A percentile compares a stretch with the other conserved stretches of the same genome.
Conservation (phyloP, 2,329 filamentous ascomycete genomes). For the Fusarium sp. region DNA sequence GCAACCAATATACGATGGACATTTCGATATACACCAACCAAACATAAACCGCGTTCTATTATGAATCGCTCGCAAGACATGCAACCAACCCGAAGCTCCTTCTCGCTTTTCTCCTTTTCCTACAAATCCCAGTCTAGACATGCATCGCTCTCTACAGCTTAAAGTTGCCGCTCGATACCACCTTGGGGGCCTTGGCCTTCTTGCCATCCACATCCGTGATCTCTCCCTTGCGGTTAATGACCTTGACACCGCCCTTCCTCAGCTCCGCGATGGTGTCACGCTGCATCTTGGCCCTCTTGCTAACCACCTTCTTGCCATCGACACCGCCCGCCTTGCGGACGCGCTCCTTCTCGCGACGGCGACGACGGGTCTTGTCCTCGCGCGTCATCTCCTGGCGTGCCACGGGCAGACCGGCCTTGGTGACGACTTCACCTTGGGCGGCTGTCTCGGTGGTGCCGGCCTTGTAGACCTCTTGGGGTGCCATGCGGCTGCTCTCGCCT, state of each 20-base stretch:
- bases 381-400: slow-evolving; percentile 87
- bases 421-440: slow-evolving; percentile 77
- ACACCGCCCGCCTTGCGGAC: slow-evolving; percentile 74
- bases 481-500: slow-evolving; percentile 79
- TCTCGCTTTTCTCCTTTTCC: slow-evolving; percentile 13
- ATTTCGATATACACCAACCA: slow-evolving; percentile 26
- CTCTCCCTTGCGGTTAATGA: slow-evolving; percentile 92
- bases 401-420: slow-evolving; percentile 81
- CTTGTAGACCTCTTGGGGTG: slow-evolving; percentile 93
- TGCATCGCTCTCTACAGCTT: slow-evolving; percentile 63
- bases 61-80: slow-evolving; percentile 40
- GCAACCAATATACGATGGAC: not conserved
- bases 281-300: slow-evolving; percentile 67
- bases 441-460: slow-evolving; percentile 74
- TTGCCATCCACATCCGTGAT: slow-evolving; percentile 86
- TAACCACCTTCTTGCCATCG: slow-evolving; percentile 59
- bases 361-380: slow-evolving; percentile 83
- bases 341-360: slow-evolving; percentile 87
- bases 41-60: slow-evolving; percentile 37
- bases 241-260: slow-evolving; percentile 88
- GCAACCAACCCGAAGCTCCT: slow-evolving; percentile 18
- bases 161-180: slow-evolving; percentile 67
- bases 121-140: not conserved
- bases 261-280: slow-evolving; percentile 71
- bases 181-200: slow-evolving; percentile 69